These are phyloP conservation scores for Cronartium ribicola DNA, from an alignment of 1,284 basidiomycete genomes.

Conservation along the genomic window DNA sequence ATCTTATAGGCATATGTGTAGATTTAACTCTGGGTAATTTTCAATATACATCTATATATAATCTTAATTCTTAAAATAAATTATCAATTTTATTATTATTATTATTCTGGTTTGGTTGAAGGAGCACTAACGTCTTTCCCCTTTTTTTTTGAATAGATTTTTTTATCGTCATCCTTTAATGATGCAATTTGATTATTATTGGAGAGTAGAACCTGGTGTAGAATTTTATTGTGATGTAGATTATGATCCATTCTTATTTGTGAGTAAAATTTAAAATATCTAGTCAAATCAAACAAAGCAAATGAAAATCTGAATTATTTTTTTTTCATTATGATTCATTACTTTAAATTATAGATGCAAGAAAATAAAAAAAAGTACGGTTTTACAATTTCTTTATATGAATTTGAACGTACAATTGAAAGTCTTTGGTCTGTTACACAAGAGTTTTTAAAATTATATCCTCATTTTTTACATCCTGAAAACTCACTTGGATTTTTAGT, in stretches of 20 bases:
- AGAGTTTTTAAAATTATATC: constrained; percentile 4
- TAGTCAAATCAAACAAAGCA: not conserved
- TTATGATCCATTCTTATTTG: constrained; percentile 50
- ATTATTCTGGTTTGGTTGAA: not conserved
- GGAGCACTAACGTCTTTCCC: not conserved
- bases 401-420: constrained; percentile 47
- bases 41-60: not conserved
- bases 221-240: constrained; percentile 46
- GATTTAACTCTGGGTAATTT: constrained; percentile 15
- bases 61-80: not conserved
- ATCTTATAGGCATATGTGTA: constrained; percentile 50
- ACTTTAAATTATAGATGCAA: constrained; percentile 44
- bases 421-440: constrained; percentile 35
- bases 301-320: not conserved
- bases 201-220: constrained; percentile 43
- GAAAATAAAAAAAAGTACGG: constrained; percentile 51
- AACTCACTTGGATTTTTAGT: constrained; percentile 9
- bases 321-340: not conserved
- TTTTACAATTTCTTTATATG: constrained; percentile 50
- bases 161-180: constrained; percentile 42
- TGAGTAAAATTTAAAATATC: not conserved
- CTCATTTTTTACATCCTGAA: constrained; percentile 1
- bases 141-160: constrained; percentile 25
- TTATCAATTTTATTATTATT: no score
- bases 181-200: constrained; percentile 43